A percentile compares a stretch with the other conserved stretches of the same genome.
phyloP scores from a whole-genome alignment of 1,284 basidiomycete species.

The Leccinum huronense region DNA sequence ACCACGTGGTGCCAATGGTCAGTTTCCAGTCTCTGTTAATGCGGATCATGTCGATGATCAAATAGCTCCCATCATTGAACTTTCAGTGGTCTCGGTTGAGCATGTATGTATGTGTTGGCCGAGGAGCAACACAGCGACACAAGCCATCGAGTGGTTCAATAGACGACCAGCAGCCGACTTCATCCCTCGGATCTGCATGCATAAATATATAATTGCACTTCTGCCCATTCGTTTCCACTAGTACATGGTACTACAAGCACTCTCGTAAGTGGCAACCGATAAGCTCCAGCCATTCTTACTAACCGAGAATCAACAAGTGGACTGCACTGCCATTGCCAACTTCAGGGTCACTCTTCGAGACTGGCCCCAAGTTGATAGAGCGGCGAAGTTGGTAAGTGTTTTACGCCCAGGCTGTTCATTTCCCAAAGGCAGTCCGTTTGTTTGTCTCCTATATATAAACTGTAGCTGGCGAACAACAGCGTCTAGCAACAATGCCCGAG shows the following conservation, averaged over 20 bases:
- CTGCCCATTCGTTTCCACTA: conserved; percentile 27
- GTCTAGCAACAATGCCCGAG: conserved; percentile 73
- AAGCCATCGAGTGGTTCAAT: no score
- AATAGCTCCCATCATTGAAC: no score
- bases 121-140: no score
- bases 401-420: not conserved
- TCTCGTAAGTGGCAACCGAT: conserved; percentile 26
- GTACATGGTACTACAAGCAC: conserved; percentile 12
- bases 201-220: conserved; percentile 56
- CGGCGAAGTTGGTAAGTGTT: not conserved
- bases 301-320: not conserved
- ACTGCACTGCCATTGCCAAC: not conserved
- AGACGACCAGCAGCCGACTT: no score
- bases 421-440: not conserved
- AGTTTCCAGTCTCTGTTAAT: no score
- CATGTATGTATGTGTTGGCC: no score
- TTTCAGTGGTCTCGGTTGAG: no score
- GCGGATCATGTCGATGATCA: no score
- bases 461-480: conserved; percentile 41
- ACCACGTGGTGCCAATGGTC: no score
- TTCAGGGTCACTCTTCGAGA: not conserved
- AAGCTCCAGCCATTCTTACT: conserved; percentile 20
- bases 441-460: not conserved
- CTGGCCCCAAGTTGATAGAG: not conserved
- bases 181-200: not conserved